Conservation (phyloP, 306 rosid species). For the Erythrophleum fordii region DNA sequence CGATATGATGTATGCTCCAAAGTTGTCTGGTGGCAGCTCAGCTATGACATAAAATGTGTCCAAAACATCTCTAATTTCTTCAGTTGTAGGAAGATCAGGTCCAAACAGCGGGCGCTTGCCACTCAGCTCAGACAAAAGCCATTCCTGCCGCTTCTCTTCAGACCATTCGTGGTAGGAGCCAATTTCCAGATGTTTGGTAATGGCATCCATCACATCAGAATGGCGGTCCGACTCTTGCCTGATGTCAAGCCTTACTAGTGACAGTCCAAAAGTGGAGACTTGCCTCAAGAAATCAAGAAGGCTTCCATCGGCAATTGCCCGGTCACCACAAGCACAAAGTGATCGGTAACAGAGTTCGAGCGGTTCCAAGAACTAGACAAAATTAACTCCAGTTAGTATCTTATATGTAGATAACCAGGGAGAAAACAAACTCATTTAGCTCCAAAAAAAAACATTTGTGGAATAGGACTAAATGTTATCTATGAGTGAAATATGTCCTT, state of each 20-base stretch:
- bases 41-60: conserved; percentile 87
- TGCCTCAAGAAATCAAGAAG: conserved; percentile 98
- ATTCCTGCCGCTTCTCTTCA: conserved; percentile 84
- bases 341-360: conserved; percentile 95
- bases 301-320: conserved; percentile 90
- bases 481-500: background rate
- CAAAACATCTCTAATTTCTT: conserved; percentile 89
- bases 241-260: conserved; percentile 92
- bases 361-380: conserved; percentile 85
- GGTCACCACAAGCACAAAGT: conserved; percentile 89
- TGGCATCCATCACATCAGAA: conserved; percentile 88
- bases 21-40: conserved; percentile 89
- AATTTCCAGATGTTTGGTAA: conserved; percentile 84
- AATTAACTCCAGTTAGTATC: conserved; percentile 45
- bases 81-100: conserved; percentile 89
- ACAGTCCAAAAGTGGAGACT: conserved; percentile 96
- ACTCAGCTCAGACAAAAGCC: conserved; percentile 86
- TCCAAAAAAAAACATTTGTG: background rate
- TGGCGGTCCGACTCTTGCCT: conserved; percentile 98
- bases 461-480: background rate
- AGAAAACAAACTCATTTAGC: conserved; percentile 12
- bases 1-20: conserved; percentile 96
- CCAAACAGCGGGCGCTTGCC: conserved; percentile 96
- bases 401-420: conserved; percentile 10
- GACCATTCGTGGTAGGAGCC: conserved; percentile 97